Evolutionary conservation across 768 basidiomycete species (phyloP).

Genomic region (Auricularia sp.): DNA sequence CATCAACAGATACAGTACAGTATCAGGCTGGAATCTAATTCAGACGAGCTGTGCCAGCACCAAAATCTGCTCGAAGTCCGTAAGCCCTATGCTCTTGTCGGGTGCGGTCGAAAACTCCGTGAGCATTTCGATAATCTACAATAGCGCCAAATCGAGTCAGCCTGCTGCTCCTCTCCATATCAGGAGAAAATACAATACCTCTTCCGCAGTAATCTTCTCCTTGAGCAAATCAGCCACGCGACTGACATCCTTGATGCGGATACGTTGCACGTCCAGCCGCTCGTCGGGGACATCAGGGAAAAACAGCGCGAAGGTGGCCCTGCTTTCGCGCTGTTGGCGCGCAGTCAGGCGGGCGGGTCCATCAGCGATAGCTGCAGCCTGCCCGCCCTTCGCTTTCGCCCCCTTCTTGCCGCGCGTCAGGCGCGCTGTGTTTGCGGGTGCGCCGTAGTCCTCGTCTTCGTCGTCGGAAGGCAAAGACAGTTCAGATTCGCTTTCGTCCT

Average conservation of each 20-base stretch:
- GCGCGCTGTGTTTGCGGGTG: background rate
- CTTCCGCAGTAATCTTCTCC: slow-evolving; percentile 64
- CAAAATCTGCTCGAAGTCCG: slow-evolving; percentile 74
- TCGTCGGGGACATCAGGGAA: slow-evolving; percentile 45
- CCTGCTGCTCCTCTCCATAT: background rate
- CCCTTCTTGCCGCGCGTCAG: background rate
- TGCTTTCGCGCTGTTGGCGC: slow-evolving; percentile 43
- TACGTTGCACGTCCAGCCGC: slow-evolving; percentile 40
- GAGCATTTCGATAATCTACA: slow-evolving; percentile 65
- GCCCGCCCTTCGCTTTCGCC: background rate
- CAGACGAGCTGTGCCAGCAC: slow-evolving; percentile 44
- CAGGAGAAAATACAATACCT: slow-evolving; percentile 34
- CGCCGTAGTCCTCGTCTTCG: slow-evolving; percentile 16
- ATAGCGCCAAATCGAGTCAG: background rate
- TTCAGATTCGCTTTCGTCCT: slow-evolving; percentile 21
- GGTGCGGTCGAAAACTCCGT: slow-evolving; percentile 58
- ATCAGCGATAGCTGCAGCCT: background rate
- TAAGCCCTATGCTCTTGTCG: slow-evolving; percentile 56
- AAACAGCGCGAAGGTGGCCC: slow-evolving; percentile 60
- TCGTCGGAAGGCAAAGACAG: slow-evolving; percentile 19
- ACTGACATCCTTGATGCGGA: slow-evolving; percentile 59
- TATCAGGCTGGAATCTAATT: slow-evolving; percentile 7
- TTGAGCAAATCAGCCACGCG: slow-evolving; percentile 51
- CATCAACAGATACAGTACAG: background rate
- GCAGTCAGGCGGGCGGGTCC: slow-evolving; percentile 26